Percentiles rank a stretch among this genome's conserved stretches.
Evolutionary conservation across 306 rosid genomes (phyloP).

Genomic region (Sicyos edulis): DNA sequence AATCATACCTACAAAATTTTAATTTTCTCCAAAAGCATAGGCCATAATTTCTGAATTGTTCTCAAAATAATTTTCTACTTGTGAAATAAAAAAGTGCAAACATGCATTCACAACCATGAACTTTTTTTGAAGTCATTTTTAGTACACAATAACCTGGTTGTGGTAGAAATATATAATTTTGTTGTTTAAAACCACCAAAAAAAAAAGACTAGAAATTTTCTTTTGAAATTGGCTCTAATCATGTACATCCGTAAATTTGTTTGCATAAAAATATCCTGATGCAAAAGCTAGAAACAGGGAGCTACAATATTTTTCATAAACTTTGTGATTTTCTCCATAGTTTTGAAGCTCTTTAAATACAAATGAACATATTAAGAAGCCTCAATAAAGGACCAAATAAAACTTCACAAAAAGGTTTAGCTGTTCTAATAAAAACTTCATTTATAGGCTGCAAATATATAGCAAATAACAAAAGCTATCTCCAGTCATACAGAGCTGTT

Average conservation of each 20-base stretch:
- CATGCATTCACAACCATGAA: not conserved
- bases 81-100: not conserved
- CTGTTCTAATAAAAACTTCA: conserved; percentile 15
- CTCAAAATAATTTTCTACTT: not conserved
- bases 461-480: conserved; percentile 24
- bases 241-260: not conserved
- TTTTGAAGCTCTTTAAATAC: not conserved
- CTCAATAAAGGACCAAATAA: not conserved
- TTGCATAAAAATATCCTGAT: too few relatives aligned
- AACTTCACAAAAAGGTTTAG: not conserved
- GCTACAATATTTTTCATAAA: too few relatives aligned
- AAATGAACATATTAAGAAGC: not conserved
- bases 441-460: conserved; percentile 24
- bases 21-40: too few relatives aligned
- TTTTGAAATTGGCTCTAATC: not conserved
- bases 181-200: not conserved
- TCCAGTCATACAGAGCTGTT: conserved; percentile 44
- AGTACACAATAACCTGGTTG: not conserved
- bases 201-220: not conserved
- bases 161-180: not conserved
- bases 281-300: too few relatives aligned
- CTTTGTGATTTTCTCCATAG: too few relatives aligned
- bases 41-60: not conserved
- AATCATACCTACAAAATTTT: too few relatives aligned
- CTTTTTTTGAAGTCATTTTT: not conserved